These are phyloP conservation scores for Neurospora sp. DNA, from an alignment of 495 filamentous ascomycete genomes.

Conservation along the genomic window DNA sequence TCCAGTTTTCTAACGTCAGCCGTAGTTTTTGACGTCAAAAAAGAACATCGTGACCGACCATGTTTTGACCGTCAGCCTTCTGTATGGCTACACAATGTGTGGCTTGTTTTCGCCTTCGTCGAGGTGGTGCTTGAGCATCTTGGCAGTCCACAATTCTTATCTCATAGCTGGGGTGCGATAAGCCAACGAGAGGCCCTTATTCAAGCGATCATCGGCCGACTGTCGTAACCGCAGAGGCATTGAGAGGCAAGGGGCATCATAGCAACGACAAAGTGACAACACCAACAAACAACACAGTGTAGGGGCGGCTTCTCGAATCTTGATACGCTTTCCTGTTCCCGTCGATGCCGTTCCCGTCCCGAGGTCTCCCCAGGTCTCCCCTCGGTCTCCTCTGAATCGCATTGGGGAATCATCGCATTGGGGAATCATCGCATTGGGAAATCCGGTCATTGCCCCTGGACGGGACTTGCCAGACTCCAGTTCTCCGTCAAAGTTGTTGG, in stretches of 20 bases:
- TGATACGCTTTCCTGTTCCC: neutral
- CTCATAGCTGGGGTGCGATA: neutral
- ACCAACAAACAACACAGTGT: neutral
- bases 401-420: neutral
- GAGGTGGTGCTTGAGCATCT: neutral
- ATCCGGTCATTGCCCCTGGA: neutral
- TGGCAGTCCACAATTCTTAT: neutral
- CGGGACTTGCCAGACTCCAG: neutral
- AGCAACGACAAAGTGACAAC: neutral
- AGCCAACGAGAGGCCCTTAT: neutral
- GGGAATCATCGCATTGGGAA: neutral
- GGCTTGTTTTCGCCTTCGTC: neutral
- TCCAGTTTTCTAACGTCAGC: conserved; percentile 1
- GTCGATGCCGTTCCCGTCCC: neutral
- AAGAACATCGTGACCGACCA: neutral
- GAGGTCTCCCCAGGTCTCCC: neutral
- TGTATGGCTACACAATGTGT: neutral
- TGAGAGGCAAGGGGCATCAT: neutral
- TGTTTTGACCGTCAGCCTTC: neutral
- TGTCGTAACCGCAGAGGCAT: neutral
- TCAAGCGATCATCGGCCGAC: neutral
- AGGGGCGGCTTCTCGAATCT: neutral
- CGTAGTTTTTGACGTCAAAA: neutral
- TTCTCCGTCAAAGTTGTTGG: neutral
- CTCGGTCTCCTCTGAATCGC: neutral